Base-by-base conservation (phyloP, 2,329 filamentous ascomycete species). In the Colletotrichum liriopes region DNA sequence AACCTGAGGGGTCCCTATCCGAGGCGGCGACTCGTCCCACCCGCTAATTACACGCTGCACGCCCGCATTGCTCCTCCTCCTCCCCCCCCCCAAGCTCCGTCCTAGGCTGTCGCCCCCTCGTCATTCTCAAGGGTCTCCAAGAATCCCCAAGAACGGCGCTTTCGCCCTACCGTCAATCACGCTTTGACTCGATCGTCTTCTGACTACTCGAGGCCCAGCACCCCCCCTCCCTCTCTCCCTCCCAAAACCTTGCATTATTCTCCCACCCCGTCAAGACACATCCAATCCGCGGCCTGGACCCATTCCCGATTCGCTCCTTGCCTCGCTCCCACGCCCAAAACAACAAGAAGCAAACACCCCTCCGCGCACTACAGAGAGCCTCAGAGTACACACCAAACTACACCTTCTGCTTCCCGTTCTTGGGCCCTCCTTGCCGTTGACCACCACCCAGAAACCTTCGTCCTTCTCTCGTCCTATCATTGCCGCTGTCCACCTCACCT, bases 81-180 rank as follows among this genome's bases (percentile, higher is more conserved):
- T 65, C 26, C 37, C 55, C 26, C 37, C 55, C 37, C 11, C 67
- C 51, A 65, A 60, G 52, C 52, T 43, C 52, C 39, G 52, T 41
- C 37, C 59, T 69, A 69, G 65, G 45, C 47, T 59, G 69, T 64
- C 65, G 69, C 65, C 69, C 49, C 59, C 69, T 69, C 65, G 65
- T 72, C 65, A 72, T 65, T 69, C 65, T 60, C 65, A 55, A 72
- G 69, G 65, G 59, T 64, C 52, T 65, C 54, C 59, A 64, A 60
- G 65, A 66, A 66, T 49, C 51, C 49, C 52, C 26, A 64, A 72
- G 59, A 60, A 69, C 59, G 47, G 49, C 68, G 58, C 64, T 63
- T 52, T 69, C 59, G 59, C 65, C 69, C 59, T 69, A 52, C 54
- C 59, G 45, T 72, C 59, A 69, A 60, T 52, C 69, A 60, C 59